A percentile compares a stretch with the other conserved stretches of the same genome.
phyloP scores from a whole-genome alignment of 1,284 basidiomycete species.

The Puccinia triticina region DNA sequence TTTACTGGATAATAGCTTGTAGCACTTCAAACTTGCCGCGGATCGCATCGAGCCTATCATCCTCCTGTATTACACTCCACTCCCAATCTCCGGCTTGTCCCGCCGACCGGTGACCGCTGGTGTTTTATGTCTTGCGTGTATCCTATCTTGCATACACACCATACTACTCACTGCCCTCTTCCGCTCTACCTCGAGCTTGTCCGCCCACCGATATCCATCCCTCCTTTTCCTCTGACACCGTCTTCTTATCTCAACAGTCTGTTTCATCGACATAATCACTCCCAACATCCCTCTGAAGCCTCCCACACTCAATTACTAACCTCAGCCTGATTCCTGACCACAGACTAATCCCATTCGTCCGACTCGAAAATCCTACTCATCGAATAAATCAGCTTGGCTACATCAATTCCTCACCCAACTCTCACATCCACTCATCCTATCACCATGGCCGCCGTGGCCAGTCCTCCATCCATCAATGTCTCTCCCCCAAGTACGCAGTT shows the following conservation, averaged over 20 bases:
- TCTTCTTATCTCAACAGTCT: constrained; percentile 13
- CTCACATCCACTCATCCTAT: not conserved
- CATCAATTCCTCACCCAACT: not conserved
- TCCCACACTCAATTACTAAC: not conserved
- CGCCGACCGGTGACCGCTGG: not conserved
- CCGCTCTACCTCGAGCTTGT: not conserved
- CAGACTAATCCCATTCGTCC: not conserved
- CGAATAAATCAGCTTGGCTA: not conserved
- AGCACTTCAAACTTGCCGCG: constrained; percentile 19
- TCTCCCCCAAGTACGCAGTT: constrained; percentile 38
- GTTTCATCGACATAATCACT: constrained; percentile 16
- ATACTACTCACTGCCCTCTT: not conserved
- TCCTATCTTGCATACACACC: not conserved
- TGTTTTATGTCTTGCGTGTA: not conserved
- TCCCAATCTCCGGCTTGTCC: constrained; percentile 28
- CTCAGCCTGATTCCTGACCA: not conserved
- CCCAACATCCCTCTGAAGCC: no score
- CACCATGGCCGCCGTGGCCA: constrained; percentile 27
- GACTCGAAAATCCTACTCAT: not conserved
- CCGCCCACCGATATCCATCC: not conserved
- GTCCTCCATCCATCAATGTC: constrained; percentile 45
- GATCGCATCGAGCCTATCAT: not conserved
- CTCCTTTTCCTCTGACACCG: not conserved
- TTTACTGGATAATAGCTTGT: no score
- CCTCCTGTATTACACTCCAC: not conserved